These are phyloP conservation scores for Pluteus cervinus DNA, from an alignment of 768 basidiomycete genomes.

Conservation along the genomic window DNA sequence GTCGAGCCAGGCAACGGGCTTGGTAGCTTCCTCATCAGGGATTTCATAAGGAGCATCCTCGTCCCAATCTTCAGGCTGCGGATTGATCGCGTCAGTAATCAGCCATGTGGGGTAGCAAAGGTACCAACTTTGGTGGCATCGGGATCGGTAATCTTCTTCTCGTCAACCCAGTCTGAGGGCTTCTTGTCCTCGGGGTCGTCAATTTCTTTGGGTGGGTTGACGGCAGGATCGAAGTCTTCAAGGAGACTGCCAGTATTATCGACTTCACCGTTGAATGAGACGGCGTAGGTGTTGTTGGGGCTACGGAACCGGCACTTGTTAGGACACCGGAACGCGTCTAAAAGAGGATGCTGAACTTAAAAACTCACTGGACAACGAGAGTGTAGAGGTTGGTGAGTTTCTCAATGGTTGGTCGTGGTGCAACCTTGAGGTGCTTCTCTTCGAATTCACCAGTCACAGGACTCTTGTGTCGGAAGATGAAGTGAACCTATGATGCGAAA, in stretches of 20 bases:
- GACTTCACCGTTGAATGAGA: conserved; percentile 83
- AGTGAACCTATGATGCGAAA: conserved; percentile 67
- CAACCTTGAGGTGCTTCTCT: conserved; percentile 88
- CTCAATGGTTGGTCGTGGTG: conserved; percentile 82
- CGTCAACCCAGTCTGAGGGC: conserved; percentile 91
- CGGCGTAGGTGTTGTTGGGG: conserved; percentile 92
- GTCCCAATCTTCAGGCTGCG: conserved; percentile 92
- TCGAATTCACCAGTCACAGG: conserved; percentile 89
- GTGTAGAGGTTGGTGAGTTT: conserved; percentile 95
- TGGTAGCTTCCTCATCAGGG: conserved; percentile 76
- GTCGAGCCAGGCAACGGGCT: conserved; percentile 95
- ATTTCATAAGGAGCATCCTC: conserved; percentile 95
- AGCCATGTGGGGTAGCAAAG: not conserved
- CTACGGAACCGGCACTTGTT: conserved; percentile 27
- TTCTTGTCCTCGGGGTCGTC: conserved; percentile 90
- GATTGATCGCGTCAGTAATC: conserved; percentile 2
- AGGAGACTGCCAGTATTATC: conserved; percentile 78
- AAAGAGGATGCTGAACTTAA: not conserved
- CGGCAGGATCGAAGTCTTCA: conserved; percentile 88
- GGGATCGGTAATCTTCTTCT: conserved; percentile 78
- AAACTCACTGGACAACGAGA: conserved; percentile 78
- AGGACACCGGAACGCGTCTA: conserved; percentile 5
- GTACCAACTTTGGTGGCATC: conserved; percentile 68
- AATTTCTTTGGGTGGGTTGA: conserved; percentile 92
- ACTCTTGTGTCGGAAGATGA: conserved; percentile 98